phyloP scores from a whole-genome alignment of 2,329 filamentous ascomycete species.

The Thelonectria olida region DNA sequence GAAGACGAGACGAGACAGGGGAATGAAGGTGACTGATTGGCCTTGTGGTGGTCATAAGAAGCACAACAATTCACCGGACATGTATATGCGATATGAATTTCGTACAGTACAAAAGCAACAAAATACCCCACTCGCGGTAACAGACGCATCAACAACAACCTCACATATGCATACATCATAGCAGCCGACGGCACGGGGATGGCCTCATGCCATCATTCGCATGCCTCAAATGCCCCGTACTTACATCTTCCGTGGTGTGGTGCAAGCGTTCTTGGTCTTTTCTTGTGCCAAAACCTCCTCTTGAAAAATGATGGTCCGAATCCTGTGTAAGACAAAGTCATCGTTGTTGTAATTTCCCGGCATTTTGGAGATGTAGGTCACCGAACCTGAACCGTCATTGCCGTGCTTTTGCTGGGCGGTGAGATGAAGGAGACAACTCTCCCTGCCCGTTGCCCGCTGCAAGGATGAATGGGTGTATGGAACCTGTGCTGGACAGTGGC shows the following conservation, averaged over 20 bases:
- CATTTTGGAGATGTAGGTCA: conserved; percentile 6
- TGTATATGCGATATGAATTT: conserved; percentile 1
- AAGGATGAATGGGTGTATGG: conserved; percentile 16
- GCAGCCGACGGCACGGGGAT: conserved; percentile 1
- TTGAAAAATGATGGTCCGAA: not conserved
- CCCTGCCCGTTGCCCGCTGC: not conserved
- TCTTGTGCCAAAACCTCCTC: not conserved
- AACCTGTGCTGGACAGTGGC: conserved; percentile 19
- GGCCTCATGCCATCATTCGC: conserved; percentile 9
- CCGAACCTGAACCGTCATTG: conserved; percentile 2
- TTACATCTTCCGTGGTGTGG: not conserved
- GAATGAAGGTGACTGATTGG: not conserved
- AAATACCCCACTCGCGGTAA: conserved; percentile 13
- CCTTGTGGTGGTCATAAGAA: conserved; percentile 1
- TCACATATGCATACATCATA: conserved; percentile 11
- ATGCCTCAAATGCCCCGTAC: not conserved
- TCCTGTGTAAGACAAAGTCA: conserved; percentile 1
- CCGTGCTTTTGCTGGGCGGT: conserved; percentile 16
- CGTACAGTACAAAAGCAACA: not conserved
- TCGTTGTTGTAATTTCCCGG: not conserved
- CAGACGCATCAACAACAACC: conserved; percentile 4
- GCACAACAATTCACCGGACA: not conserved
- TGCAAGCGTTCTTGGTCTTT: not conserved
- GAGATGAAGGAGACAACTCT: conserved; percentile 15
- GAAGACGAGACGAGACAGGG: not conserved